A percentile compares a stretch with the other conserved stretches of the same genome.
Evolutionary conservation across 345 rosid genomes (phyloP).

Genomic region (Cardiospermum halicacabum): DNA sequence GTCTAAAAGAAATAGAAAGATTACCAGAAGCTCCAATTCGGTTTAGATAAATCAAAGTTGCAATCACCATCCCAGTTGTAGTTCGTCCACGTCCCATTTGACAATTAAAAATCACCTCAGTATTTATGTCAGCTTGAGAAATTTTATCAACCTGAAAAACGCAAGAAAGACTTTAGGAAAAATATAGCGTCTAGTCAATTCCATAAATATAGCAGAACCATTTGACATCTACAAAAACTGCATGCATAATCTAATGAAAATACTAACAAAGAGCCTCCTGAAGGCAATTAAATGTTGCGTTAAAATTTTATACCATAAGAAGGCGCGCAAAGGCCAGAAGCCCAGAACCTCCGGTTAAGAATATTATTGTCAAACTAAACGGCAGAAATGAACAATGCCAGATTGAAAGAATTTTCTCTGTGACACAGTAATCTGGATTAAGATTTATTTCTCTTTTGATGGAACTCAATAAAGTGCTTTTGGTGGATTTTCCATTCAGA

Average conservation of each 20-base stretch:
- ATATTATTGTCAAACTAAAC: not conserved
- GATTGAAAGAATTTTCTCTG: not conserved
- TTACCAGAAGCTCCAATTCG: slow-evolving; percentile 88
- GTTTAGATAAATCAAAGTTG: slow-evolving; percentile 84
- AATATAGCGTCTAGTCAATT: not conserved
- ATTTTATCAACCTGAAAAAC: slow-evolving; percentile 78
- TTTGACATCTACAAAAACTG: not conserved
- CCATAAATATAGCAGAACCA: not conserved
- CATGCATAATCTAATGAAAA: not conserved
- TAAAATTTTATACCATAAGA: not conserved
- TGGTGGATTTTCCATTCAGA: no score
- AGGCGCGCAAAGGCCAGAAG: not conserved
- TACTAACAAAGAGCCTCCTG: not conserved
- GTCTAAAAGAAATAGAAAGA: slow-evolving; percentile 16
- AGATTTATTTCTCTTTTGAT: no score
- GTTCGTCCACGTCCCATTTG: slow-evolving; percentile 99
- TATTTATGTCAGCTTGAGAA: slow-evolving; percentile 61
- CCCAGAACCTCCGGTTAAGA: not conserved
- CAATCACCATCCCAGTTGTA: slow-evolving; percentile 98
- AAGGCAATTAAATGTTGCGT: slow-evolving; percentile 2
- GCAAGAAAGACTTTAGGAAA: slow-evolving; percentile 7
- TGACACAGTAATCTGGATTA: not conserved
- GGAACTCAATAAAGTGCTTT: no score
- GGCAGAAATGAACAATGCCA: not conserved
- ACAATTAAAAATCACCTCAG: slow-evolving; percentile 86